phyloP scores from a whole-genome alignment of 306 rosid genomes.

The Acacia crassicarpa region DNA sequence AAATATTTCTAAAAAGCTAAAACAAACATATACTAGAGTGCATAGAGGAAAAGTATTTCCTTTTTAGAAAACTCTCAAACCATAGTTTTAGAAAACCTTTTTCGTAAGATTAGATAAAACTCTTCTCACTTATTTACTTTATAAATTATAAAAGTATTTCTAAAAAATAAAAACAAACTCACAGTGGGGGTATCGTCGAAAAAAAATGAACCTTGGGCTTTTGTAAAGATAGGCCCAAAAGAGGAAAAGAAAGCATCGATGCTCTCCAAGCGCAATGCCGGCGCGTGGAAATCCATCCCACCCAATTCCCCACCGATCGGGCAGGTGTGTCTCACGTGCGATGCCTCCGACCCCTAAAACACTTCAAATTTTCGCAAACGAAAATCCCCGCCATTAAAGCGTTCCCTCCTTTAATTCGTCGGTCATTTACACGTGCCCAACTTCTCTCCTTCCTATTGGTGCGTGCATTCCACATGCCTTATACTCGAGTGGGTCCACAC shows the following conservation, averaged over 20 bases:
- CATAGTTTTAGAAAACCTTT: too few species aligned
- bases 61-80: too few species aligned
- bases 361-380: constrained; percentile 40
- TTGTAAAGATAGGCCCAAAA: background rate
- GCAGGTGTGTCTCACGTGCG: constrained; percentile 19
- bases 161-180: too few species aligned
- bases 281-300: constrained; percentile 25
- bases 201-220: background rate
- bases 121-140: too few species aligned
- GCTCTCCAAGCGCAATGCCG: constrained; percentile 32
- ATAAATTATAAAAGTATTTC: too few species aligned
- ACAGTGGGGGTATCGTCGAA: too few species aligned
- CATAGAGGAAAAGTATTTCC: too few species aligned
- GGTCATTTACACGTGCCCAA: background rate
- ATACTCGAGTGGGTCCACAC: background rate
- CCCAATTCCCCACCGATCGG: background rate
- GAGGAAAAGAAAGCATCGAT: background rate
- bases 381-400: constrained; percentile 43
- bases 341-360: constrained; percentile 17
- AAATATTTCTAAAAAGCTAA: too few species aligned
- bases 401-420: background rate
- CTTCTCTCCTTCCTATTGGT: constrained; percentile 2
- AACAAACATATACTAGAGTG: too few species aligned
- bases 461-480: background rate
- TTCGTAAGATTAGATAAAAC: too few species aligned